These are phyloP conservation scores for Candida palmyrensis DNA, from an alignment of 805 yeast genomes.

Conservation along the genomic window DNA sequence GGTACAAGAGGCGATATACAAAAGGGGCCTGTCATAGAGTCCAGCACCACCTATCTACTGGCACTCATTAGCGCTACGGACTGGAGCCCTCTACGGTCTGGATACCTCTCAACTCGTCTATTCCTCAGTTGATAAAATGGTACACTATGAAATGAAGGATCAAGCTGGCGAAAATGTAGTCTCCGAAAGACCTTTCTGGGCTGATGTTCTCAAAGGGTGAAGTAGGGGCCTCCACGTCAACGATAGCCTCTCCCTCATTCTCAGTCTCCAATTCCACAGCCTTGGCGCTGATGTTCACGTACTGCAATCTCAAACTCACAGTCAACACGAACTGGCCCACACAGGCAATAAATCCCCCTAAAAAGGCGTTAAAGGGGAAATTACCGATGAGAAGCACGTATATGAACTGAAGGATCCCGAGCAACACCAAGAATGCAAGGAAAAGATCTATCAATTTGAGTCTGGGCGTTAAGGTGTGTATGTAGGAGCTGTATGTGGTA, in stretches of 20 bases:
- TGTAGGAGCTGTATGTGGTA: slow-evolving; percentile 31
- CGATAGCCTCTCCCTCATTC: slow-evolving; percentile 3
- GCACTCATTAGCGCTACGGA: too few species aligned
- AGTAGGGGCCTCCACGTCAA: slow-evolving; percentile 2
- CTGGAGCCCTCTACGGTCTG: not conserved
- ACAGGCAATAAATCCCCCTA: slow-evolving; percentile 86
- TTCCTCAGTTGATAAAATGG: slow-evolving; percentile 76
- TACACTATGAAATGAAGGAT: slow-evolving; percentile 81
- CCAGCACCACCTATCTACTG: too few species aligned
- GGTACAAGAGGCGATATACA: not conserved
- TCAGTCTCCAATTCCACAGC: slow-evolving; percentile 6
- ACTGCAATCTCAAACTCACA: slow-evolving; percentile 75
- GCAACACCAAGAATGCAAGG: slow-evolving; percentile 62
- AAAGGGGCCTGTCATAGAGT: too few species aligned
- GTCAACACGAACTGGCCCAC: slow-evolving; percentile 95
- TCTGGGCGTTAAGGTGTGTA: slow-evolving; percentile 35
- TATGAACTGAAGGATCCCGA: slow-evolving; percentile 74
- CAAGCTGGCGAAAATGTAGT: slow-evolving; percentile 81
- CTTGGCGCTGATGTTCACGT: slow-evolving; percentile 12
- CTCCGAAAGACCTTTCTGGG: slow-evolving; percentile 72
- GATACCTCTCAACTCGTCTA: not conserved
- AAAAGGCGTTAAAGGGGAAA: slow-evolving; percentile 95
- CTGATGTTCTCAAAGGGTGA: slow-evolving; percentile 12
- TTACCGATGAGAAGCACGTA: slow-evolving; percentile 77
- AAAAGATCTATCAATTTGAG: slow-evolving; percentile 73